Conservation (phyloP, 345 rosid species). For the Dimocarpus longan region DNA sequence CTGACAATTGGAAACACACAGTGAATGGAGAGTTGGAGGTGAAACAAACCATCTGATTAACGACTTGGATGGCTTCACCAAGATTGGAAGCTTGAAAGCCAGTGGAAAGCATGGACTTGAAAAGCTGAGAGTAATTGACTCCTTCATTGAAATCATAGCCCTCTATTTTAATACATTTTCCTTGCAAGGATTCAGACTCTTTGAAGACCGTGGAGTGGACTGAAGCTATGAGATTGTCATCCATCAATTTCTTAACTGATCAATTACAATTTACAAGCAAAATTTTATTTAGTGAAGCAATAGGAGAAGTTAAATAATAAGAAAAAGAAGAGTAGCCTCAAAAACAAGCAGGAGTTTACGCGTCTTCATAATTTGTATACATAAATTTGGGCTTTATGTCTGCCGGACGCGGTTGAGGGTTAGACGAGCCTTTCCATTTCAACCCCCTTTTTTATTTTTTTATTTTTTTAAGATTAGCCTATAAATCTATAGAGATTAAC, state of each 20-base stretch:
- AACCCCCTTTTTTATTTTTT: too few species aligned
- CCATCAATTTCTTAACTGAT: constrained; percentile 33
- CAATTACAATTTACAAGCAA: too few species aligned
- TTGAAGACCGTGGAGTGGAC: constrained; percentile 74
- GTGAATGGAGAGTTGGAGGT: neutral
- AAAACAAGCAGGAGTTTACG: neutral
- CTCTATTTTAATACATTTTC: constrained; percentile 58
- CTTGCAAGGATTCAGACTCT: constrained; percentile 73
- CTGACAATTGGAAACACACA: neutral
- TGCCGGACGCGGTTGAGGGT: too few species aligned
- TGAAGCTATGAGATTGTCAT: constrained; percentile 43
- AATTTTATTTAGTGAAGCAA: too few species aligned
- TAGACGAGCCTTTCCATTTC: too few species aligned
- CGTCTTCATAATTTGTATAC: too few species aligned
- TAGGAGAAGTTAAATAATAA: too few species aligned
- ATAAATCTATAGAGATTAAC: too few species aligned
- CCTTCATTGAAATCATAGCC: constrained; percentile 89
- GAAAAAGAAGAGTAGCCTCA: neutral
- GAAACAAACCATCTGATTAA: constrained; percentile 76
- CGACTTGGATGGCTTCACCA: constrained; percentile 76
- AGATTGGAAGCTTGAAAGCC: constrained; percentile 98
- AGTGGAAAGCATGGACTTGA: constrained; percentile 75
- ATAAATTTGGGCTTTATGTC: too few species aligned
- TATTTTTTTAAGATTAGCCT: too few species aligned
- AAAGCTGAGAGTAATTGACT: constrained; percentile 56